Percentiles rank a stretch among this genome's conserved stretches.
Evolutionary conservation across 2,329 filamentous ascomycete genomes (phyloP).

Genomic region (Talaromyces sp.): DNA sequence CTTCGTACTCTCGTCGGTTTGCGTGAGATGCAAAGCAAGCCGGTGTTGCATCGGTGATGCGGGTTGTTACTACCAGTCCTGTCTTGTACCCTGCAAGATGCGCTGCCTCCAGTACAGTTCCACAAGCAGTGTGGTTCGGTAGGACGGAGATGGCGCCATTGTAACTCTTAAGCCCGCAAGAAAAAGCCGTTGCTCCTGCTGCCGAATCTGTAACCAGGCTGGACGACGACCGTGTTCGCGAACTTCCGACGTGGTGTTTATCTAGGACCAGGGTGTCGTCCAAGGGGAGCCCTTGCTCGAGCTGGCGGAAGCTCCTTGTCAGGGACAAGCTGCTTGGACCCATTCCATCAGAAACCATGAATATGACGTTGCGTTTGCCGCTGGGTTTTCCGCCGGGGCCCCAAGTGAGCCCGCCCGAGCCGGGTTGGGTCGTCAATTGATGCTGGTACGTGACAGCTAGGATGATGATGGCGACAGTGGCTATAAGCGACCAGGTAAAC

Average conservation of each 20-base stretch:
- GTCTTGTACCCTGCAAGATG: slow-evolving; percentile 89
- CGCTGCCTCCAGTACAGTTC: slow-evolving; percentile 88
- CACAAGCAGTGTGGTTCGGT: slow-evolving; percentile 80
- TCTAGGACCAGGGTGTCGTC: slow-evolving; percentile 77
- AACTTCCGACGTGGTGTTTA: slow-evolving; percentile 83
- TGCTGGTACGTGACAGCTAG: slow-evolving; percentile 78
- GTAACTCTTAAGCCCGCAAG: slow-evolving; percentile 89
- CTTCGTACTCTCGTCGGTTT: slow-evolving; percentile 72
- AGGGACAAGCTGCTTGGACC: slow-evolving; percentile 84
- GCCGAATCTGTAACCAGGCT: slow-evolving; percentile 92
- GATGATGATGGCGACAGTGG: slow-evolving; percentile 72
- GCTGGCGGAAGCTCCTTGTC: slow-evolving; percentile 81
- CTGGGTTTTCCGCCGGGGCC: slow-evolving; percentile 39
- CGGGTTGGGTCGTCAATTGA: slow-evolving; percentile 44
- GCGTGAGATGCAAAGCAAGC: slow-evolving; percentile 93
- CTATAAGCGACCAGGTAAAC: slow-evolving; percentile 77
- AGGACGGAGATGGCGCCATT: slow-evolving; percentile 92
- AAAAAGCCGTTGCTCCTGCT: slow-evolving; percentile 95
- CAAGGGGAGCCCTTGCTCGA: slow-evolving; percentile 65
- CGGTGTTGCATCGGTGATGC: slow-evolving; percentile 92
- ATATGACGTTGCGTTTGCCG: slow-evolving; percentile 87
- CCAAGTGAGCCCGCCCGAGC: slow-evolving; percentile 25
- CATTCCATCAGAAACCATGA: slow-evolving; percentile 99
- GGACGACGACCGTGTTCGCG: slow-evolving; percentile 76
- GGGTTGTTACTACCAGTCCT: slow-evolving; percentile 89